These are phyloP conservation scores for Acarospora socialis DNA, from an alignment of 2,329 filamentous ascomycete genomes.

Conservation along the genomic window DNA sequence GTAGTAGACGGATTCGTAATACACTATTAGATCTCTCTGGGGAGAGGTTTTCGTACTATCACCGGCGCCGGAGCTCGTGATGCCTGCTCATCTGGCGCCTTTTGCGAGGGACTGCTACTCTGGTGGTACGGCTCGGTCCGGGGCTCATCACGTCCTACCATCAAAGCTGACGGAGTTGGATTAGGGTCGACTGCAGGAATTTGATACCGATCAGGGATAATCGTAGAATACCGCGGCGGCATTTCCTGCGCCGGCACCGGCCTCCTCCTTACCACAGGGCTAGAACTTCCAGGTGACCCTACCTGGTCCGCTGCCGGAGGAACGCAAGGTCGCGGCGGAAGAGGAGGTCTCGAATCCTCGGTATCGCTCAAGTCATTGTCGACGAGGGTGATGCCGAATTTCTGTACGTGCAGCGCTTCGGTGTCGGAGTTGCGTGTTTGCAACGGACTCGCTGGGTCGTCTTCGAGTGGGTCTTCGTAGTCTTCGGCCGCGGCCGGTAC, in stretches of 20 bases:
- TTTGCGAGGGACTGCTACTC: too few species aligned
- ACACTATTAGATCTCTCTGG: too few species aligned
- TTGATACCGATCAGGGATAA: too few species aligned
- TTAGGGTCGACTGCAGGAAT: too few species aligned
- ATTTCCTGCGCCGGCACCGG: constrained; percentile 7
- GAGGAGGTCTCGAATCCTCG: constrained; percentile 3
- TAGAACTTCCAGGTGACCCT: neutral
- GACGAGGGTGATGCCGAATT: constrained; percentile 10
- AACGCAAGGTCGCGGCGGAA: constrained; percentile 6
- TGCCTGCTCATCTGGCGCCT: too few species aligned
- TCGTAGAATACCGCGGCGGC: constrained; percentile 11
- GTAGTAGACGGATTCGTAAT: too few species aligned
- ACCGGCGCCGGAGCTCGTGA: too few species aligned
- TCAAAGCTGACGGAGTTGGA: too few species aligned
- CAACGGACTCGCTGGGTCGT: constrained; percentile 1
- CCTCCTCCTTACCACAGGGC: constrained; percentile 5
- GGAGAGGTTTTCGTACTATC: too few species aligned
- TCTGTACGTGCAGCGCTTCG: constrained; percentile 4
- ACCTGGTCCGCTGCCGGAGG: constrained; percentile 1
- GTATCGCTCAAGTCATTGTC: constrained; percentile 11
- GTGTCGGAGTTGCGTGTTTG: too few species aligned
- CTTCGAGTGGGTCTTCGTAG: constrained; percentile 11
- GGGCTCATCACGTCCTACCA: too few species aligned
- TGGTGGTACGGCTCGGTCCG: too few species aligned
- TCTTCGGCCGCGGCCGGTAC: constrained; percentile 9